Evolutionary conservation across 352 stramenopile genomes (phyloP), one percentile per base, ranked within the genome.

Genomic region (Globisporangium abappressorium): DNA sequence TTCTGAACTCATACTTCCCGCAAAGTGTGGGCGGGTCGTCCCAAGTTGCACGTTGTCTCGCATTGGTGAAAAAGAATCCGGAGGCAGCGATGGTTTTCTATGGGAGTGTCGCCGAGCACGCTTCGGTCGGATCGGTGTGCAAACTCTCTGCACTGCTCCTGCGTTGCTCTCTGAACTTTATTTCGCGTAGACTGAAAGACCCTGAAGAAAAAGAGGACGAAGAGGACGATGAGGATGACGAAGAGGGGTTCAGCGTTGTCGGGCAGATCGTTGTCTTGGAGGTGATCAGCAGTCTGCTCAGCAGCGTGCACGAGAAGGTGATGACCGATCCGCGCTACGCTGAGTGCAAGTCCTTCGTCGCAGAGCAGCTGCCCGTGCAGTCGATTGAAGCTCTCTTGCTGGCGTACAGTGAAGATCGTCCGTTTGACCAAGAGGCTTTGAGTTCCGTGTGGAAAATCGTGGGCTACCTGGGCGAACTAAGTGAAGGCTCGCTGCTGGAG

Each of bases 1-100:
- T 96, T 43, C 66, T 93, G 26, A 94, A 94, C 65, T 96, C 89
- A 20, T 96, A 96, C 67, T 96, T 96, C 47, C 89, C 89, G 34
- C 89, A 94, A 65, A 85, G 83, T 28, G 87, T 91, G 8, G 82
- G 82, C 43, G 88, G 87, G 5, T 91, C 85, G 8, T 93, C 86
- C 1, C 88, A 96, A 70, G 83, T 96, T 3, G 88, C 88, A 43
- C 88, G 88, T 38, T 92, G 83, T 57, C 75, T 96, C 12, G 80
- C 82, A 15, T 59, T 96, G 14, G 81, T 96, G 46, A 89, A 89
- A 62, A 94, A 96, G 66, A 84, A 93, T 59, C 84, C 86, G 0
- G 83, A 92, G 54, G 86, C 86, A 5, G 87, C 86, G 5, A 83
- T 94, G 73, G 83, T 94, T 7, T 96, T 96, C 61, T 96, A 94